phyloP scores from a whole-genome alignment of 2,329 filamentous ascomycete genomes.

The Botrytis hyacinthi region DNA sequence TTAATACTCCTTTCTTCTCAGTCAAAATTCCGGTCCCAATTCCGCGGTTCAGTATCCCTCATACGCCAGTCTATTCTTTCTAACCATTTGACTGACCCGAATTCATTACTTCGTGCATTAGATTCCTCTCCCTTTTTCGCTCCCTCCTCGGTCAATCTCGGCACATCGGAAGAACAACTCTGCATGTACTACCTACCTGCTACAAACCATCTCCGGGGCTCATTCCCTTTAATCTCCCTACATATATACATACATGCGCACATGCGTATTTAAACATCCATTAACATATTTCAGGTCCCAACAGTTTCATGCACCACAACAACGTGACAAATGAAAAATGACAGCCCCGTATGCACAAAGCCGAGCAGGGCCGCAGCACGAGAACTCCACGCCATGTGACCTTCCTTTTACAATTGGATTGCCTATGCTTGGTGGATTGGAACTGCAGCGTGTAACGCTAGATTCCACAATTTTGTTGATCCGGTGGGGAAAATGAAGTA shows the following conservation, averaged over 20 bases:
- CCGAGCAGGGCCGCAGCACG: constrained; percentile 9
- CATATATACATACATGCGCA: not conserved
- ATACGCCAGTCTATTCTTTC: not conserved
- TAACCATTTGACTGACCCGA: too few relatives aligned
- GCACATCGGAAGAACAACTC: not conserved
- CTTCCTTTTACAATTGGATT: not conserved
- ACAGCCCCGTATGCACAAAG: not conserved
- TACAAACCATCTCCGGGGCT: not conserved
- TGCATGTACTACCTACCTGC: not conserved
- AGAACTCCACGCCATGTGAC: constrained; percentile 16
- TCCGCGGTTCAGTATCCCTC: not conserved
- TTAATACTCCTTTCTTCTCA: not conserved
- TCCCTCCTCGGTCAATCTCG: not conserved
- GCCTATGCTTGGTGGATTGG: not conserved
- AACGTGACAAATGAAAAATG: not conserved
- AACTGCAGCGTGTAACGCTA: not conserved
- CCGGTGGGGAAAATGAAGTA: constrained; percentile 1
- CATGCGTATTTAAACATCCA: not conserved
- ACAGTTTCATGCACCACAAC: not conserved
- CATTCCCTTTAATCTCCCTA: not conserved
- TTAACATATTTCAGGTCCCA: not conserved
- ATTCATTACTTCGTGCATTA: not conserved
- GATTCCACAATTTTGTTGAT: not conserved
- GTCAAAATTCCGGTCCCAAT: not conserved
- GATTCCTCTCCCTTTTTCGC: not conserved